Evolutionary conservation across 768 basidiomycete species (phyloP).

Genomic region (Hericium erinaceus): DNA sequence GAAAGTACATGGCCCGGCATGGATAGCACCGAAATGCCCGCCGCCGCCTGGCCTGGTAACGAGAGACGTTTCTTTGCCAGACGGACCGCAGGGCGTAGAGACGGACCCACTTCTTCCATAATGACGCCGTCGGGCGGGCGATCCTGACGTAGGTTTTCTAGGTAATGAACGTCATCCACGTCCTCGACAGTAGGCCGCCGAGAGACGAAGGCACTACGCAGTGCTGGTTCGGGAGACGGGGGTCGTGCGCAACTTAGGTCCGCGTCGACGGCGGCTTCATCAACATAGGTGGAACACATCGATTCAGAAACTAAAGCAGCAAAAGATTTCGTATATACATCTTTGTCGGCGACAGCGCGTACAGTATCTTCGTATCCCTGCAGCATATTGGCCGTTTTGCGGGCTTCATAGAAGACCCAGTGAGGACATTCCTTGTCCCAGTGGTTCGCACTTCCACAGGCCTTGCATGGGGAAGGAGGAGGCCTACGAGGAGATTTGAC

Average conservation of each 20-base stretch:
- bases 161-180: background rate
- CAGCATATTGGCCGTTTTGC: slow-evolving; percentile 14
- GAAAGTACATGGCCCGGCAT: background rate
- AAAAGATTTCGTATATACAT: background rate
- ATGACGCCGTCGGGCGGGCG: background rate
- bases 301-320: background rate
- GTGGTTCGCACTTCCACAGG: slow-evolving; percentile 18
- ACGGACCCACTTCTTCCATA: background rate
- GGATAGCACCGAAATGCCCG: background rate
- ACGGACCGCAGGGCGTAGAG: background rate
- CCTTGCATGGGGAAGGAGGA: background rate
- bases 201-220: background rate
- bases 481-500: background rate
- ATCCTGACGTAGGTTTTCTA: background rate
- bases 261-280: background rate
- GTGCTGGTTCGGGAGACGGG: no score
- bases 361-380: background rate
- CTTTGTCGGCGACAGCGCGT: slow-evolving; percentile 17
- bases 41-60: background rate
- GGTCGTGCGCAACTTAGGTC: background rate
- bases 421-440: no score
- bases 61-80: background rate
- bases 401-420: slow-evolving; percentile 7
- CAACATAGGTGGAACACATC: background rate
- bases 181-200: background rate